Base-by-base conservation (phyloP, 345 rosid species). In the Arabidopsis suecica region DNA sequence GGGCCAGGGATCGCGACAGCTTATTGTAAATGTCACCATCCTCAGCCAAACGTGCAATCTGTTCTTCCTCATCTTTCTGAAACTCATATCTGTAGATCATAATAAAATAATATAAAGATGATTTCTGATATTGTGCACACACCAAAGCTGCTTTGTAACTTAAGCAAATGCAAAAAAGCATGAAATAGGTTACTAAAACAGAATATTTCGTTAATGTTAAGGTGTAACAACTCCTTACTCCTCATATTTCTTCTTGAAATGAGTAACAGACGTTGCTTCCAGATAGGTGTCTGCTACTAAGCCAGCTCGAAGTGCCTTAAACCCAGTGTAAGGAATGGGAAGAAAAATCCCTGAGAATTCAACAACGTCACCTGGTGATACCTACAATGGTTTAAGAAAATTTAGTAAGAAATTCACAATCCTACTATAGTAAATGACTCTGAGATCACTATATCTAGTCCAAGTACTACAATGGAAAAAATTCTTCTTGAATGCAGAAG, bases 311-410 rank as follows among this genome's bases (percentile, higher is more conserved):
- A 95, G 78, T 77, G 97, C 98, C 86, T 89, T 90, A 73, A 92
- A 95, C 61, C 99, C 97, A 63, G 89, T 80, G 71, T 92, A 95
- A 59, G 98, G 98, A 75, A 95, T 90, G 6, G 99, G 98, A 75
- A 95, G 98, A 82, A 95, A 95, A 80, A 95, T 90, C 64, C 99
- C 97, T 28, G 99, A 93, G 77, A 95, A 80, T 76, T 95, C 99
- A 82, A 95, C 93, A 72, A 95, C 90, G 65, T 95, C 98, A 64
- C 99, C 98, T 33, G 99, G 99, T 56, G 97, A 79, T 18, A 93
- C 98, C 99, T 93, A 81, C 34, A 71, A 74, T 20, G 10, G 56
- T 38, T 67, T 5, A 33, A 6, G 13, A 2, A 51, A 53, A 54
- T 25, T 50, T 48, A 6, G 40, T 63, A 30, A 53, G 28, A 33